phyloP scores from a whole-genome alignment of 441 rosid species.

The Croton laevigatus region DNA sequence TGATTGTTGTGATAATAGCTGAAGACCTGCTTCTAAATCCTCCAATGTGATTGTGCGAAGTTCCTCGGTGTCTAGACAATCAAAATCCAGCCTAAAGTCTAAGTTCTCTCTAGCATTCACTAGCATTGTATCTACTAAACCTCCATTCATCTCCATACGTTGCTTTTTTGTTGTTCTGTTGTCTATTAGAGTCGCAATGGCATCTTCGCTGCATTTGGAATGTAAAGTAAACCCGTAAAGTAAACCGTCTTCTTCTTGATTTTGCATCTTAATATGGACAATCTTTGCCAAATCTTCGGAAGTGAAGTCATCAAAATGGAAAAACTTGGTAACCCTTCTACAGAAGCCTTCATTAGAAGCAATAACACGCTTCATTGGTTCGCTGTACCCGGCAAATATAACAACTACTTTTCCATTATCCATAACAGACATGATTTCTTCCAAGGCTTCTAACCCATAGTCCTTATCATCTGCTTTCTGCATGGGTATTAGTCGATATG shows the following conservation, averaged over 20 bases:
- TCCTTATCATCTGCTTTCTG: constrained; percentile 94
- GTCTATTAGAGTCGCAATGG: constrained; percentile 57
- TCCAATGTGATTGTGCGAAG: constrained; percentile 63
- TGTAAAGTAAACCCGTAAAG: constrained; percentile 73
- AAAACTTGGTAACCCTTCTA: constrained; percentile 95
- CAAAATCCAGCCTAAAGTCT: constrained; percentile 75
- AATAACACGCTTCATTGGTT: constrained; percentile 95
- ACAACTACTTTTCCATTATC: constrained; percentile 81
- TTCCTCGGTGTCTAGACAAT: constrained; percentile 63
- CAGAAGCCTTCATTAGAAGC: constrained; percentile 95
- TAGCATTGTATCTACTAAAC: constrained; percentile 74
- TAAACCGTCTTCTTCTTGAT: constrained; percentile 56
- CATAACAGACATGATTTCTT: constrained; percentile 98
- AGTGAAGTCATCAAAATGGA: constrained; percentile 72
- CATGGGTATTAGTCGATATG: constrained; percentile 84
- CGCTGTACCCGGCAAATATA: constrained; percentile 91
- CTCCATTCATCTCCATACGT: constrained; percentile 86
- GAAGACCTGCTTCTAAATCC: constrained; percentile 71
- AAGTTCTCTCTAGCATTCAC: constrained; percentile 86
- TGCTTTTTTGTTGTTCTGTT: constrained; percentile 69
- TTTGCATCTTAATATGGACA: constrained; percentile 76
- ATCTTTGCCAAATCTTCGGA: constrained; percentile 73
- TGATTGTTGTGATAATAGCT: constrained; percentile 37
- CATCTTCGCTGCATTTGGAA: constrained; percentile 56
- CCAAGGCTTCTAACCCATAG: constrained; percentile 95